Evolutionary conservation across 192 early-diverging fungal species (phyloP).

Genomic region (Entomortierella beljakovae): DNA sequence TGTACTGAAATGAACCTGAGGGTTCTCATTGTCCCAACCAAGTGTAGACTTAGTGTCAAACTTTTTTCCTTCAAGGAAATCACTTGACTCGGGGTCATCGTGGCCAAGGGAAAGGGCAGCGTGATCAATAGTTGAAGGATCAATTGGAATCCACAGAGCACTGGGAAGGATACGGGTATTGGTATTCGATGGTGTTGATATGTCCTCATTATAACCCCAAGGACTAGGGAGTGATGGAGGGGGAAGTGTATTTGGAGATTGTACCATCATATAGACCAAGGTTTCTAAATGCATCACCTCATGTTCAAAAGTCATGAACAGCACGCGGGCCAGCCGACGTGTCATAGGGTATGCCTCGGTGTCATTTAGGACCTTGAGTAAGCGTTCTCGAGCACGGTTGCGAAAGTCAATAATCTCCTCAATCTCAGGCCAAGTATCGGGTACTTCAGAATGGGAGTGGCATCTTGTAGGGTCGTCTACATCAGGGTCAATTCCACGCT

Average conservation of each 20-base stretch:
- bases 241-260: constrained; percentile 61
- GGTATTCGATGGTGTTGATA: not conserved
- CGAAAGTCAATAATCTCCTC: constrained; percentile 74
- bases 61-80: constrained; percentile 55
- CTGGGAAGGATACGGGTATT: constrained; percentile 11
- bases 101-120: constrained; percentile 69
- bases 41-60: constrained; percentile 54
- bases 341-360: constrained; percentile 23
- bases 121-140: constrained; percentile 15
- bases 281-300: constrained; percentile 96
- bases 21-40: constrained; percentile 95
- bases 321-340: constrained; percentile 63
- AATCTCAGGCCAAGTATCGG: constrained; percentile 77
- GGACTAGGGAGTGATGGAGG: constrained; percentile 60
- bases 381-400: constrained; percentile 69
- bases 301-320: constrained; percentile 95
- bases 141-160: constrained; percentile 17
- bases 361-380: constrained; percentile 59
- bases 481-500: constrained; percentile 95
- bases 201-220: constrained; percentile 6
- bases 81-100: constrained; percentile 63
- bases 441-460: constrained; percentile 81
- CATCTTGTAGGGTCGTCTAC: constrained; percentile 78
- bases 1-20: constrained; percentile 45
- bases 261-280: constrained; percentile 90